phyloP scores from a whole-genome alignment of 306 rosid genomes.

The Alnus rubra region DNA sequence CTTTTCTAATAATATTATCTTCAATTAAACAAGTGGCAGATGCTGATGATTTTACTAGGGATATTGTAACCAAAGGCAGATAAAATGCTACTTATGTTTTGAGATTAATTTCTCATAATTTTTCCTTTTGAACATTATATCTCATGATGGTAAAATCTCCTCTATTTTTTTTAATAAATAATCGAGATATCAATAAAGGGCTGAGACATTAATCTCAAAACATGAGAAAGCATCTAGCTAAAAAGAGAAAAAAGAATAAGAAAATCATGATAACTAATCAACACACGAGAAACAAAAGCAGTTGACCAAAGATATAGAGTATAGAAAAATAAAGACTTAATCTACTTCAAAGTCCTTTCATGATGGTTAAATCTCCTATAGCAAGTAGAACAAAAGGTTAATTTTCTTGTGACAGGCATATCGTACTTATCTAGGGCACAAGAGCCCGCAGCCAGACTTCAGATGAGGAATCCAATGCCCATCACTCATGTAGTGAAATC shows the following conservation, averaged over 20 bases:
- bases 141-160: too few relatives aligned
- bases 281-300: too few relatives aligned
- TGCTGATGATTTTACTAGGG: neutral
- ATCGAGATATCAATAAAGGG: too few relatives aligned
- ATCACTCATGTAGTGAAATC: conserved; percentile 33
- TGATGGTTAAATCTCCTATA: neutral
- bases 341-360: neutral
- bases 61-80: neutral
- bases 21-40: neutral
- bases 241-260: too few relatives aligned
- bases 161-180: too few relatives aligned
- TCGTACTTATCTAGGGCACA: conserved; percentile 85
- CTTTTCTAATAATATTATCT: neutral
- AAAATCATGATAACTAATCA: too few relatives aligned
- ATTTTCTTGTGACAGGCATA: conserved; percentile 54
- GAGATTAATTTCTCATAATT: neutral
- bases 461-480: conserved; percentile 43
- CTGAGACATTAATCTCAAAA: too few relatives aligned
- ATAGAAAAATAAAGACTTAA: too few relatives aligned
- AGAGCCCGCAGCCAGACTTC: conserved; percentile 60
- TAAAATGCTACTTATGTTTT: neutral
- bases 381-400: neutral
- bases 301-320: too few relatives aligned
- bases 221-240: too few relatives aligned
- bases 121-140: too few relatives aligned